Conservation (phyloP, 345 rosid genomes). For the Murraya paniculata region DNA sequence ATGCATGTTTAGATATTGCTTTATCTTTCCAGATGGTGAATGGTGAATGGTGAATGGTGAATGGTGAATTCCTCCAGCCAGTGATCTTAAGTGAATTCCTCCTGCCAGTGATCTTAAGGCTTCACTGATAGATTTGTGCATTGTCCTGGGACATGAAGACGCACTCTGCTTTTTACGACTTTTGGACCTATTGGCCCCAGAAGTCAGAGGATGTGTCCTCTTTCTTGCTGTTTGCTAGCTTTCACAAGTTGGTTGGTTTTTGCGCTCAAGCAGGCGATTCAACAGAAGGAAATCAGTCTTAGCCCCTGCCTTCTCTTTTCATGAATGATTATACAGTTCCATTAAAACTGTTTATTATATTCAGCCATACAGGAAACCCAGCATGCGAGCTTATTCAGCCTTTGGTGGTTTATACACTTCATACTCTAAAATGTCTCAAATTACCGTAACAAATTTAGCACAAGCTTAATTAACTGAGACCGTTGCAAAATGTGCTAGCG, state of each 20-base stretch:
- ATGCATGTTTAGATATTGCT: background rate
- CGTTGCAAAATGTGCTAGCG: background rate
- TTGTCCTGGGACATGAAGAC: slow-evolving; percentile 1
- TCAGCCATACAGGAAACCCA: background rate
- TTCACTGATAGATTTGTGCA: background rate
- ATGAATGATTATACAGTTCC: slow-evolving; percentile 11
- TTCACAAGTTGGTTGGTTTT: slow-evolving; percentile 18
- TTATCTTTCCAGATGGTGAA: slow-evolving; percentile 23
- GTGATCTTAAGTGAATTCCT: background rate
- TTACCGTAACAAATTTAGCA: background rate
- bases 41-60: background rate
- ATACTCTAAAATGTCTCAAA: background rate
- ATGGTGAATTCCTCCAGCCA: background rate
- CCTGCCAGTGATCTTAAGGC: background rate
- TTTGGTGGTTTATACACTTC: background rate
- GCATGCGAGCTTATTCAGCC: background rate
- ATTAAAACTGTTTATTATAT: background rate
- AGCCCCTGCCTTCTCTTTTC: slow-evolving; percentile 20
- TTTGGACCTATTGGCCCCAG: slow-evolving; percentile 20
- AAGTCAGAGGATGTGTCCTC: slow-evolving; percentile 10
- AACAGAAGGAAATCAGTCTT: slow-evolving; percentile 15
- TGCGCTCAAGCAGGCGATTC: slow-evolving; percentile 17
- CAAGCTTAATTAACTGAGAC: background rate
- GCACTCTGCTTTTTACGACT: slow-evolving; percentile 16
- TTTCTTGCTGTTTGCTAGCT: slow-evolving; percentile 19